Conservation (phyloP, 2,329 filamentous ascomycete genomes). For the Aspergillus transmontanensis region DNA sequence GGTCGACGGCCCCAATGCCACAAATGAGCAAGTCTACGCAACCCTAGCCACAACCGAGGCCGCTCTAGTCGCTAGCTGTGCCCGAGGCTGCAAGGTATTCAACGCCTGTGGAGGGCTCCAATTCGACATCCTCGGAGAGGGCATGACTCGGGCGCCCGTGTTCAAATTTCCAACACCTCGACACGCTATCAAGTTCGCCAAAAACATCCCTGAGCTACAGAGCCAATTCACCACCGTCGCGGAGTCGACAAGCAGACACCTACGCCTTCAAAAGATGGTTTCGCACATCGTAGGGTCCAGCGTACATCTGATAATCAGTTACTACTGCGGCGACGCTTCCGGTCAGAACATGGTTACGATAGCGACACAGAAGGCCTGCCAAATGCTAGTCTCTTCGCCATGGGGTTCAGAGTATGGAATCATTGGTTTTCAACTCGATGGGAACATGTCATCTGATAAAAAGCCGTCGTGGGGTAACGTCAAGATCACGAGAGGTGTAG, state of each 20-base stretch:
- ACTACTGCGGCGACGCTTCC: constrained; percentile 30
- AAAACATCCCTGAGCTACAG: background rate
- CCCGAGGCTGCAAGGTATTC: constrained; percentile 34
- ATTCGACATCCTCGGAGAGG: constrained; percentile 21
- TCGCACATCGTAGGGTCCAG: constrained; percentile 20
- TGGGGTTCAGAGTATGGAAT: background rate
- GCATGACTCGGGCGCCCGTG: constrained; percentile 27
- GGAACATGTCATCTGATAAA: constrained; percentile 30
- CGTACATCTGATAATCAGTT: constrained; percentile 27
- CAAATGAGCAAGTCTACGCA: constrained; percentile 15
- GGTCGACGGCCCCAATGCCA: background rate
- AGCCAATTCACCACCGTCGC: background rate
- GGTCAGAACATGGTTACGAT: constrained; percentile 37
- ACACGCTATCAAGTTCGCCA: constrained; percentile 22
- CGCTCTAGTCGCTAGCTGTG: constrained; percentile 31
- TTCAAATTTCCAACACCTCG: constrained; percentile 24
- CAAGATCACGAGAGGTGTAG: constrained; percentile 23
- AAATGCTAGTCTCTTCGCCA: background rate
- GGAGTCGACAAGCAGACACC: constrained; percentile 7
- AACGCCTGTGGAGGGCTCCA: constrained; percentile 21
- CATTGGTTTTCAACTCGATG: constrained; percentile 18
- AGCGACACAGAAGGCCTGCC: constrained; percentile 29
- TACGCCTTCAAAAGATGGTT: constrained; percentile 5
- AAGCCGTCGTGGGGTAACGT: constrained; percentile 29
- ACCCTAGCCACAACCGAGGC: constrained; percentile 34